phyloP scores from a whole-genome alignment of 1,139 yeast species.

The Hanseniaspora sp. region DNA sequence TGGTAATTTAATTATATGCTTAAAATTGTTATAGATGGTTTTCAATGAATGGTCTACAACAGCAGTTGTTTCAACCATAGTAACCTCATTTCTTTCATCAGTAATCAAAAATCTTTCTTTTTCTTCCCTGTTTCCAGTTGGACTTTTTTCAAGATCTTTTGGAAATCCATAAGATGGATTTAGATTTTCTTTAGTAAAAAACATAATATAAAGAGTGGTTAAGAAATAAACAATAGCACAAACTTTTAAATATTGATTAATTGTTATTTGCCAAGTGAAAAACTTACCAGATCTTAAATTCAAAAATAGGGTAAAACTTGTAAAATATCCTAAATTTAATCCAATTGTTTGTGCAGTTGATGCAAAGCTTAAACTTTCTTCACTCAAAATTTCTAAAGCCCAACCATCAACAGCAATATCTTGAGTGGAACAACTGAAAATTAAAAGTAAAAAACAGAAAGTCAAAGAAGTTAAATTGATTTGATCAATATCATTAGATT shows the following conservation, averaged over 20 bases:
- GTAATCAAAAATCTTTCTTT: not conserved
- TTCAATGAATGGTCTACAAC: conserved; percentile 25
- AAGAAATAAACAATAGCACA: conserved; percentile 67
- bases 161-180: conserved; percentile 16
- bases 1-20: conserved; percentile 60
- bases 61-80: conserved; percentile 18
- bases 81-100: conserved; percentile 26
- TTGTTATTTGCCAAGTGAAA: conserved; percentile 57
- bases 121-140: conserved; percentile 20
- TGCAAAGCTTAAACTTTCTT: conserved; percentile 76
- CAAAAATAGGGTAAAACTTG: conserved; percentile 79
- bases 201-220: conserved; percentile 51
- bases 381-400: conserved; percentile 82
- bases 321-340: conserved; percentile 81
- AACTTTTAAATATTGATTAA: conserved; percentile 63
- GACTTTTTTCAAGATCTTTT: conserved; percentile 31
- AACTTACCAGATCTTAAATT: conserved; percentile 89
- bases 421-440: conserved; percentile 89
- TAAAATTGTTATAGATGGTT: conserved; percentile 64
- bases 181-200: conserved; percentile 50
- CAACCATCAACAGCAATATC: conserved; percentile 99
- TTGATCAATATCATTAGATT: conserved; percentile 17
- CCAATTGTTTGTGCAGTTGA: conserved; percentile 97
- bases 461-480: conserved; percentile 27
- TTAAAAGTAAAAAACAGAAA: conserved; percentile 56